These are phyloP conservation scores for Fusarium dlaminii DNA, from an alignment of 2,329 filamentous ascomycete genomes.

Conservation along the genomic window DNA sequence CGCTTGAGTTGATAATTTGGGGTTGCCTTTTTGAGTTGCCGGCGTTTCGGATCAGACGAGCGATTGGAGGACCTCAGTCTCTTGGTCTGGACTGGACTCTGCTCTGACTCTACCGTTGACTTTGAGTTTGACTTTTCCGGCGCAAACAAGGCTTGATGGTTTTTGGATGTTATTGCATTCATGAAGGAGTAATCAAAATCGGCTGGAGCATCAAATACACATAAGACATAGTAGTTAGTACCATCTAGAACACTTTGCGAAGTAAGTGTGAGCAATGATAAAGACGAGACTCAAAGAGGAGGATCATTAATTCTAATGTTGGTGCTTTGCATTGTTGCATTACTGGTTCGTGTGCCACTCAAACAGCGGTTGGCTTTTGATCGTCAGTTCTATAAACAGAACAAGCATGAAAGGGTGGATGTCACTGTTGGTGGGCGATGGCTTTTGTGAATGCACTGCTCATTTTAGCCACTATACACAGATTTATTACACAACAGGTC, in stretches of 20 bases:
- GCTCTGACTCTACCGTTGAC: not conserved
- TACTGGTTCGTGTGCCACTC: conserved; percentile 1
- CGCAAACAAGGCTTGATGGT: conserved; percentile 3
- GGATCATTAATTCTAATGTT: not conserved
- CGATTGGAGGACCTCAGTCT: not conserved
- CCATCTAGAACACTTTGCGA: conserved; percentile 13
- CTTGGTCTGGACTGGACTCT: not conserved
- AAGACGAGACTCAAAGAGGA: conserved; percentile 2
- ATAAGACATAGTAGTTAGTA: conserved; percentile 14
- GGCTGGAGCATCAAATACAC: conserved; percentile 21
- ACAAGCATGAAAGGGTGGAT: conserved; percentile 8
- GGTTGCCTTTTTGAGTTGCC: conserved; percentile 2
- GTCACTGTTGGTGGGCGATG: conserved; percentile 12
- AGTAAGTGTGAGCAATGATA: conserved; percentile 19
- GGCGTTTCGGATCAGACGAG: conserved; percentile 23
- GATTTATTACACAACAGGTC: not conserved
- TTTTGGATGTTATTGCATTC: conserved; percentile 33
- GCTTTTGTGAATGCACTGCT: not conserved
- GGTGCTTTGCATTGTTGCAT: not conserved
- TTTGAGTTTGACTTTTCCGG: conserved; percentile 6
- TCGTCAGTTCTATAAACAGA: conserved; percentile 31
- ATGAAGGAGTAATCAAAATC: conserved; percentile 16
- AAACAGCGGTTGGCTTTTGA: not conserved
- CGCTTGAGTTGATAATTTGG: conserved; percentile 59
- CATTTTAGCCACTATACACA: not conserved